Percentiles rank a stretch among this genome's conserved stretches.
These are phyloP conservation scores for Davidsoniella virescens DNA, from an alignment of 2,329 filamentous ascomycete genomes.

Conservation along the genomic window DNA sequence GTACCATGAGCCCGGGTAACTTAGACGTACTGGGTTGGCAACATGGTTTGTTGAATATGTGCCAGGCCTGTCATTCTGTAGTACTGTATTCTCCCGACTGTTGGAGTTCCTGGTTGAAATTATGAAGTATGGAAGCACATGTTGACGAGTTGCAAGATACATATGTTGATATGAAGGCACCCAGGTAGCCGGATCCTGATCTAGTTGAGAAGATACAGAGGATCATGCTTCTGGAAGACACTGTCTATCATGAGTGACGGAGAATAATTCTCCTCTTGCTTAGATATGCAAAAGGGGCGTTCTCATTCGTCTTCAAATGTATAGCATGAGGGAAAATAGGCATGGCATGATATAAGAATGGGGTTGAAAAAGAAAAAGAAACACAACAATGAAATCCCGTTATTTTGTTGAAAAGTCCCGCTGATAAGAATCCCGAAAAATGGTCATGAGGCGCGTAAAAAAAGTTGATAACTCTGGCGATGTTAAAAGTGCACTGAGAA, in stretches of 20 bases:
- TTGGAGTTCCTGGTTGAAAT: slow-evolving; percentile 10
- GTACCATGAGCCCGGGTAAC: neutral
- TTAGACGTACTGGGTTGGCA: neutral
- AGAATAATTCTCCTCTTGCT: too few species aligned
- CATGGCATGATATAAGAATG: neutral
- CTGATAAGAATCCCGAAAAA: slow-evolving; percentile 14
- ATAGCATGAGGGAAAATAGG: too few species aligned
- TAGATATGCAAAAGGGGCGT: too few species aligned
- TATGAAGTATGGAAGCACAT: slow-evolving; percentile 1
- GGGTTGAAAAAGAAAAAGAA: slow-evolving; percentile 2
- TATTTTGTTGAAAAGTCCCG: slow-evolving; percentile 14
- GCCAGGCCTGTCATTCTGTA: slow-evolving; percentile 1
- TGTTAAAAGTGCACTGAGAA: slow-evolving; percentile 14
- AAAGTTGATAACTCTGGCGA: slow-evolving; percentile 6
- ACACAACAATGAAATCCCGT: slow-evolving; percentile 9
- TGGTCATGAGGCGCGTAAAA: slow-evolving; percentile 14
- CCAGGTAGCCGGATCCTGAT: too few species aligned
- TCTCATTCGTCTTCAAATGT: too few species aligned
- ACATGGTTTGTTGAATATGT: slow-evolving; percentile 3
- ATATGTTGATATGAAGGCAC: too few species aligned
- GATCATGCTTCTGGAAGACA: too few species aligned
- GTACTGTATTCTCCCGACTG: slow-evolving; percentile 5
- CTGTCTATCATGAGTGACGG: too few species aligned
- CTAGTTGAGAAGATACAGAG: too few species aligned
- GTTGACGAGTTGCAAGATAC: neutral